Percentiles rank a stretch among this genome's conserved stretches.
Conservation (phyloP, 177 flowering plant genomes). For the Tripterygium wilfordii region DNA sequence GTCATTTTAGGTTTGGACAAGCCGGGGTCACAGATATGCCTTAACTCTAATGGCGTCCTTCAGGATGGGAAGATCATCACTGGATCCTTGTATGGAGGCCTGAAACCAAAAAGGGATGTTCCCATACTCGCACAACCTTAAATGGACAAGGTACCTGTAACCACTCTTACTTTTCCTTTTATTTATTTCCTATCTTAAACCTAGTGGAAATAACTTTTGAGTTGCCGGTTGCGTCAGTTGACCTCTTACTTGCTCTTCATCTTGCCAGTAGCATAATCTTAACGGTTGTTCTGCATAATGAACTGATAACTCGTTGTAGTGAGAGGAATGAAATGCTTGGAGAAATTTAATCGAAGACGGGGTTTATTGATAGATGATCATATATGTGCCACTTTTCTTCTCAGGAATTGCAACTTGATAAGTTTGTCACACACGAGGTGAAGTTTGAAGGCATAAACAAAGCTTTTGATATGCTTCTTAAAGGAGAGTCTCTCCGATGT, state of each 20-base stretch:
- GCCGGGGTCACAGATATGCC: conserved; percentile 34
- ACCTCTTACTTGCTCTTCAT: too few species aligned
- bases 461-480: conserved; percentile 1
- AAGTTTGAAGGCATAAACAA: conserved; percentile 1
- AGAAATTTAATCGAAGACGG: too few species aligned
- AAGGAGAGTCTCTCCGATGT: conserved; percentile 5
- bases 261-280: too few species aligned
- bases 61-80: conserved; percentile 34
- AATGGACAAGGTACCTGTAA: too few species aligned
- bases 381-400: neutral
- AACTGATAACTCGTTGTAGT: too few species aligned
- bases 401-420: conserved; percentile 4
- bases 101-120: conserved; percentile 58
- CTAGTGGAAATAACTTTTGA: too few species aligned
- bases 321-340: too few species aligned
- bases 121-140: conserved; percentile 45
- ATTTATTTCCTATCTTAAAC: too few species aligned
- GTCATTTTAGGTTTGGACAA: conserved; percentile 52
- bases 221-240: too few species aligned
- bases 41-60: conserved; percentile 45
- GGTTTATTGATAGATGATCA: neutral
- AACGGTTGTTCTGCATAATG: too few species aligned
- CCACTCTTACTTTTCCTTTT: too few species aligned
- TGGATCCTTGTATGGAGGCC: conserved; percentile 62
- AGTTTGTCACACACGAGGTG: conserved; percentile 4